A percentile compares a stretch with the other conserved stretches of the same genome.
phyloP scores from a whole-genome alignment of 441 rosid species.

The Populus trichocarpa region DNA sequence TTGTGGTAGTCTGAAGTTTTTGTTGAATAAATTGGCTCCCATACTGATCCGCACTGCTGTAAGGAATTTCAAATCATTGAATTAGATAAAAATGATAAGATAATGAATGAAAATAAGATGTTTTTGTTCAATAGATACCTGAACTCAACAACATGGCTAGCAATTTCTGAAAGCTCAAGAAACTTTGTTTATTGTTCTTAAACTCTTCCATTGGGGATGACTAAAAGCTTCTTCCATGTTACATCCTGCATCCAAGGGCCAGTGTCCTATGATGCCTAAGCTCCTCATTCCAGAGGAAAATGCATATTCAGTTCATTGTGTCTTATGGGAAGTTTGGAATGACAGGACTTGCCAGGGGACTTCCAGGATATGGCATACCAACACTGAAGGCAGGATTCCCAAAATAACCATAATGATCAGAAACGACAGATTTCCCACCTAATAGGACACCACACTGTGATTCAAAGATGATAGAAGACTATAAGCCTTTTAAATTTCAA shows the following conservation, averaged over 20 bases:
- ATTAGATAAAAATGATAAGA: neutral
- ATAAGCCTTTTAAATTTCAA: constrained; percentile 50
- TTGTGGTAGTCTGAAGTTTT: constrained; percentile 67
- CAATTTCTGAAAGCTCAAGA: constrained; percentile 66
- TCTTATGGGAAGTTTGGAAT: constrained; percentile 27
- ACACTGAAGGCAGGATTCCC: constrained; percentile 50
- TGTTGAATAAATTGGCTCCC: constrained; percentile 80
- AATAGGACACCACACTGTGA: constrained; percentile 45
- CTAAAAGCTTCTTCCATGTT: constrained; percentile 48
- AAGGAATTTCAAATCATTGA: constrained; percentile 2
- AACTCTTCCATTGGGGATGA: constrained; percentile 61
- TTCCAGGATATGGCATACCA: constrained; percentile 58
- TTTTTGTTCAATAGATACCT: constrained; percentile 33
- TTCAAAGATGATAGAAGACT: constrained; percentile 44
- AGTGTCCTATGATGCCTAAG: constrained; percentile 43
- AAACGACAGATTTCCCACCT: constrained; percentile 40
- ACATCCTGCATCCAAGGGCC: constrained; percentile 49
- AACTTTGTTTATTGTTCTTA: constrained; percentile 68
- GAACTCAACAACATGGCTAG: constrained; percentile 71
- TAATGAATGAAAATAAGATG: neutral
- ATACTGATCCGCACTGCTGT: constrained; percentile 63
- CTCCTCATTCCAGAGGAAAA: constrained; percentile 45
- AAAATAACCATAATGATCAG: constrained; percentile 34
- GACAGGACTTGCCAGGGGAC: constrained; percentile 24
- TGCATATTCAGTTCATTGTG: constrained; percentile 43